Evolutionary conservation across 371 early-diverging fungal genomes (phyloP).

Genomic region (Mortierella sp.): DNA sequence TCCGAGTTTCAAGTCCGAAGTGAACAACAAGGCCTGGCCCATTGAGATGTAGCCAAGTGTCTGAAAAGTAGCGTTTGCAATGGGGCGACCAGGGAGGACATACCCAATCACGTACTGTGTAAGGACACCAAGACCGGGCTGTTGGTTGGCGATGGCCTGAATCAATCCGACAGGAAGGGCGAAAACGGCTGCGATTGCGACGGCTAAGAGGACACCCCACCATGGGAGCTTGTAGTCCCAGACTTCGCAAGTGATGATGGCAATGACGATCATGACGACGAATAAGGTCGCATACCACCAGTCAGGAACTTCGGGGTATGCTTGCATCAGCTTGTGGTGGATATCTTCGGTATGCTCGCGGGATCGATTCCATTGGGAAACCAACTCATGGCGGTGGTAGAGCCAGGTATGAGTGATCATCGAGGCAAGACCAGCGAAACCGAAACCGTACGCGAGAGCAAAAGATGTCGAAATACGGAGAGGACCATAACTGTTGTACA

Average conservation of each 20-base stretch:
- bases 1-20: constrained; percentile 61
- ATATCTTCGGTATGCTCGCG: constrained; percentile 21
- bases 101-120: constrained; percentile 70
- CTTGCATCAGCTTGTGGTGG: constrained; percentile 51
- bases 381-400: constrained; percentile 60
- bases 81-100: constrained; percentile 62
- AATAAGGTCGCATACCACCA: constrained; percentile 79
- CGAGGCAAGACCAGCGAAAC: constrained; percentile 60
- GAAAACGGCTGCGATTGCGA: constrained; percentile 67
- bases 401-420: constrained; percentile 60
- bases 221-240: constrained; percentile 69
- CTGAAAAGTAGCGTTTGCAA: constrained; percentile 57
- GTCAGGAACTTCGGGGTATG: constrained; percentile 69
- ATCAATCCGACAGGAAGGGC: constrained; percentile 83
- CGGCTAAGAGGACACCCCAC: constrained; percentile 77
- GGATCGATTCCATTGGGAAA: constrained; percentile 25
- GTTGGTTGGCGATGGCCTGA: constrained; percentile 73
- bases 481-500: constrained; percentile 53
- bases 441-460: constrained; percentile 56
- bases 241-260: constrained; percentile 54
- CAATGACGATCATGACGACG: constrained; percentile 61
- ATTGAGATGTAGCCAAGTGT: constrained; percentile 64
- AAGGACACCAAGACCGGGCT: constrained; percentile 77
- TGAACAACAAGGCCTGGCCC: constrained; percentile 57
- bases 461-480: constrained; percentile 66